Evolutionary conservation across 345 rosid species (phyloP).

Genomic region (Ceriops decandra): DNA sequence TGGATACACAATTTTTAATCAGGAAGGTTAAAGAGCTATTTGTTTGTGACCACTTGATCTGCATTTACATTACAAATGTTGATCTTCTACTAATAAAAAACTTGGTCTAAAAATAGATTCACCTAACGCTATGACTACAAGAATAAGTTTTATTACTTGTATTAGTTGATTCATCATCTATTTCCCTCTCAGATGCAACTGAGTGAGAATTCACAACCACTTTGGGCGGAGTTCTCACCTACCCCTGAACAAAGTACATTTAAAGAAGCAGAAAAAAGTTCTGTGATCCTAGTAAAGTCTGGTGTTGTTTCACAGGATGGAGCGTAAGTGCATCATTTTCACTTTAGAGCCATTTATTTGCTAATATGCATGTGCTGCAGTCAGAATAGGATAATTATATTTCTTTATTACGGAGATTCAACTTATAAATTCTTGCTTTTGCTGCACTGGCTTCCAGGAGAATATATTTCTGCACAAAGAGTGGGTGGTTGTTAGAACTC

Average conservation of each 20-base stretch:
- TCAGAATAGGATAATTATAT: background rate
- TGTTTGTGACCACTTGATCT: background rate
- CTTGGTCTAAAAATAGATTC: background rate
- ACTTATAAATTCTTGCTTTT: conserved; percentile 9
- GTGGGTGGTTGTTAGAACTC: conserved; percentile 53
- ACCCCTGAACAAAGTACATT: conserved; percentile 23
- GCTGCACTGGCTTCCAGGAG: conserved; percentile 35
- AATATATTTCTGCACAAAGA: conserved; percentile 57
- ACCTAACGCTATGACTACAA: background rate
- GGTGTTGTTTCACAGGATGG: conserved; percentile 52
- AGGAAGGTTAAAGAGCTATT: background rate
- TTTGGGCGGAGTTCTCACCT: conserved; percentile 50
- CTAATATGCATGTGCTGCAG: background rate
- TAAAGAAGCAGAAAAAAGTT: conserved; percentile 35
- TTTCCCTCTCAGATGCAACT: conserved; percentile 45
- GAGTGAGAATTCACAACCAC: conserved; percentile 47
- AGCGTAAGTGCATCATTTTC: conserved; percentile 36
- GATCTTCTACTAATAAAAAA: too few species aligned
- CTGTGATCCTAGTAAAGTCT: conserved; percentile 45
- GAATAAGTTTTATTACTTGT: background rate
- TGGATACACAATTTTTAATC: too few species aligned
- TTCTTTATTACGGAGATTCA: background rate
- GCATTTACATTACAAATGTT: too few species aligned
- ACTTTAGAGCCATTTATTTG: background rate
- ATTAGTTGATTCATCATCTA: background rate